Percentiles rank a stretch among this genome's conserved stretches.
Evolutionary conservation across 2,329 filamentous ascomycete species (phyloP).

Genomic region (Aurifilum marmelostoma): DNA sequence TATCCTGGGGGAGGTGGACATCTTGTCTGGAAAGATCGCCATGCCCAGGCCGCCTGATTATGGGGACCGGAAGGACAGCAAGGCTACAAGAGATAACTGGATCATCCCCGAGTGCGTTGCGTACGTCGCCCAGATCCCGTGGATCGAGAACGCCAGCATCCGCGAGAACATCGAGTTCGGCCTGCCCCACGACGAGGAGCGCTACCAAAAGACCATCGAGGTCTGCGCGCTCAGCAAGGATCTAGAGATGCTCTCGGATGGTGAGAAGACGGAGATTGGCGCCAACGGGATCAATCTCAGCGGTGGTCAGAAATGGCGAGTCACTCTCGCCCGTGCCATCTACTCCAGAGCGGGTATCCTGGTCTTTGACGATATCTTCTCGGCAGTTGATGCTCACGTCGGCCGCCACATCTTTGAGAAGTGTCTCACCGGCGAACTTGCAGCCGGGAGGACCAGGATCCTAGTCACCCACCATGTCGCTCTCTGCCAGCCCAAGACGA

Average conservation of each 20-base stretch:
- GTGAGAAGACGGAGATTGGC: conserved; percentile 79
- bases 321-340: conserved; percentile 77
- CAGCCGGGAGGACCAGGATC: conserved; percentile 71
- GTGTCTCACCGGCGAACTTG: conserved; percentile 72
- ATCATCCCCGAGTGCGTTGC: conserved; percentile 71
- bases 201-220: conserved; percentile 71
- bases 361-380: conserved; percentile 83
- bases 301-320: conserved; percentile 81
- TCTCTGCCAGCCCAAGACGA: conserved; percentile 70
- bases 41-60: conserved; percentile 55
- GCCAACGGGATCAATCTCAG: conserved; percentile 84
- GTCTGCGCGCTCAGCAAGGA: conserved; percentile 78
- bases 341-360: conserved; percentile 79
- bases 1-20: conserved; percentile 74
- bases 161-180: conserved; percentile 80
- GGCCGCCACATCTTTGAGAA: conserved; percentile 79
- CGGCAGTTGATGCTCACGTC: conserved; percentile 79
- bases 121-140: conserved; percentile 79
- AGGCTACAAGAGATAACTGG: conserved; percentile 69
- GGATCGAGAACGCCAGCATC: conserved; percentile 83
- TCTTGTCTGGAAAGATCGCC: conserved; percentile 65
- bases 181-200: conserved; percentile 67
- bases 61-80: conserved; percentile 60
- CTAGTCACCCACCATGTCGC: conserved; percentile 81
- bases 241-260: conserved; percentile 74